These are phyloP conservation scores for Alloteropsis angusta DNA, from an alignment of 202 grass and related monocot species.

Conservation along the genomic window DNA sequence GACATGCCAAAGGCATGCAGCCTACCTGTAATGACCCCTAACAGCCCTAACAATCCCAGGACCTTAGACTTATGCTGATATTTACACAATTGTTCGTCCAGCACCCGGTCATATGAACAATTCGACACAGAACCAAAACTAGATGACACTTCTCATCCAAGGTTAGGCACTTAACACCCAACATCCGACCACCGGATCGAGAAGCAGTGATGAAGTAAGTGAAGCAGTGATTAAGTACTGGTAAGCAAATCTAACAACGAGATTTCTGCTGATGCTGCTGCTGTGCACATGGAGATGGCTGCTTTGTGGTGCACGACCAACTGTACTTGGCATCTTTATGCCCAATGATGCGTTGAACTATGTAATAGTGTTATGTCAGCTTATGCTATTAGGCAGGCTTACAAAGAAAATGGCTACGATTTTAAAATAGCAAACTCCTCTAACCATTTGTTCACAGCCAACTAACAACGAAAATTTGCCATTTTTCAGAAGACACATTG, in stretches of 20 bases:
- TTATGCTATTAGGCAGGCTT: neutral
- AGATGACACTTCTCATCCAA: neutral
- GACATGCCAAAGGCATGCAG: neutral
- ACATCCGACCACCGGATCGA: conserved; percentile 11
- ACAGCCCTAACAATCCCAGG: neutral
- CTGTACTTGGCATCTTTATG: conserved; percentile 4
- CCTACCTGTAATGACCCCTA: neutral
- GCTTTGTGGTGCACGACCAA: conserved; percentile 5
- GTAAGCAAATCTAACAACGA: conserved; percentile 15
- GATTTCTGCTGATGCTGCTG: conserved; percentile 9
- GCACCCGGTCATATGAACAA: neutral
- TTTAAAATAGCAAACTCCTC: neutral
- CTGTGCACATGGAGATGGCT: conserved; percentile 15
- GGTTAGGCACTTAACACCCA: neutral
- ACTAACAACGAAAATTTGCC: too few species aligned
- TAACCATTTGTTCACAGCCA: neutral
- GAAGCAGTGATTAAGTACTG: neutral
- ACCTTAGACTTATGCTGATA: neutral
- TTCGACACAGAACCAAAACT: neutral
- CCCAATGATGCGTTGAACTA: neutral
- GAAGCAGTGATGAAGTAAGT: neutral
- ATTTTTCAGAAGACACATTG: neutral
- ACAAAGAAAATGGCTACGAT: neutral
- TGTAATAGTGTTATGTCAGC: neutral
- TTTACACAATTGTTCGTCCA: neutral